Base-by-base conservation (phyloP, 805 yeast genomes). In the Kodamaea sagamina region DNA sequence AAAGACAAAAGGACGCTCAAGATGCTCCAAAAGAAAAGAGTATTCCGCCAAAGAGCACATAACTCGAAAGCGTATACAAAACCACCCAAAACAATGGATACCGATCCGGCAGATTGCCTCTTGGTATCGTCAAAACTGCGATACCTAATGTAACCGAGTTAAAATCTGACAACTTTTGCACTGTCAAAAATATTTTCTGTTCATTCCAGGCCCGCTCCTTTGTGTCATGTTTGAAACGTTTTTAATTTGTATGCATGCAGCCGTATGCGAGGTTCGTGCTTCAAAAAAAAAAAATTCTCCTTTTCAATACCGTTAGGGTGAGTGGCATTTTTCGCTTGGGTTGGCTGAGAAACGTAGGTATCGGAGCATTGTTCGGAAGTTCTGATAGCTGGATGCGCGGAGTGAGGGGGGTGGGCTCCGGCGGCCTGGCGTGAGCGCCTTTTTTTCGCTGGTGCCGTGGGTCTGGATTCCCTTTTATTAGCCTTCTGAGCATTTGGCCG, bases 61-160 rank as follows among this genome's bases (percentile, higher is more conserved):
- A 21, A 21, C 24, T 21, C 24, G 24, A 21, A 21, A 6, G 24
- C 24, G 24, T 21, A 21, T 21, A 21, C 24, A 21, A 21, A 21
- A 21, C 24, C 24, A 21, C 24, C 24, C 24, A 21, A 21, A 15
- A 29, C 34, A 29, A 29, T 29, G 17, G 34, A n/a, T 17, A 13
- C 19, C 34, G 34, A 29, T 29, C 34, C 34, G 34, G 34, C 34
- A 29, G 34, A 29, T 13, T 29, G 34, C 34, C 24, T 15, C 18
- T 12, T 15, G 15, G 15, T 29, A 7, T 29, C 34, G 34, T 29
- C 34, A 29, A 29, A 29, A n/a, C 34, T 29, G 19, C 19, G 17
- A 13, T 29, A 15, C 34, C 15, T 17, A 13, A 29, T 29, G 15
- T 29, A 29, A 29, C 34, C 34, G 34, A 29, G 18, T 29, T 29